phyloP scores from a whole-genome alignment of 306 rosid genomes.

The Fragaria iinumae region DNA sequence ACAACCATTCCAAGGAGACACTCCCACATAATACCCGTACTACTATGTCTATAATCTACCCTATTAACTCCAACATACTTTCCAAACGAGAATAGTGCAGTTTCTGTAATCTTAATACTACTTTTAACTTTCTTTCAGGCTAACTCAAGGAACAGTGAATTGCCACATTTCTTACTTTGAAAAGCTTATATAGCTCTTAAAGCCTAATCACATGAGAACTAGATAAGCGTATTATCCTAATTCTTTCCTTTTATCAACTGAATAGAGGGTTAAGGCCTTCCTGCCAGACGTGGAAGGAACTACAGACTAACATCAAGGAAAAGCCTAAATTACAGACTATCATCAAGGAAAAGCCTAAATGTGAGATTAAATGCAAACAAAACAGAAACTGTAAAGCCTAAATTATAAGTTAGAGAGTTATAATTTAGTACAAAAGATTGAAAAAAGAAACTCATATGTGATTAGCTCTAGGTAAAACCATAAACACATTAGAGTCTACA shows the following conservation, averaged over 20 bases:
- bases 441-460: background rate
- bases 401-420: background rate
- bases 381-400: background rate
- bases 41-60: background rate
- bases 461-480: background rate
- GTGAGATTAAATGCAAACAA: background rate
- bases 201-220: background rate
- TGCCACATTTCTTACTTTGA: background rate
- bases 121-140: background rate
- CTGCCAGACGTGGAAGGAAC: background rate
- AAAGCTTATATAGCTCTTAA: background rate
- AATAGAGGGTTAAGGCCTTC: background rate
- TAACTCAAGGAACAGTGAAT: background rate
- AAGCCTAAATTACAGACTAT: background rate
- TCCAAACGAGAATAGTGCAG: background rate
- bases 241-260: background rate
- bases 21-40: background rate
- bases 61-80: background rate
- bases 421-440: background rate
- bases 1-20: conserved; percentile 3
- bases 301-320: background rate
- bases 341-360: background rate
- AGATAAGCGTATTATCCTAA: background rate
- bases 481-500: background rate
- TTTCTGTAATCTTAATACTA: background rate